Conservation (phyloP, 2,329 filamentous ascomycete species). For the Colletotrichum tropicicola region DNA sequence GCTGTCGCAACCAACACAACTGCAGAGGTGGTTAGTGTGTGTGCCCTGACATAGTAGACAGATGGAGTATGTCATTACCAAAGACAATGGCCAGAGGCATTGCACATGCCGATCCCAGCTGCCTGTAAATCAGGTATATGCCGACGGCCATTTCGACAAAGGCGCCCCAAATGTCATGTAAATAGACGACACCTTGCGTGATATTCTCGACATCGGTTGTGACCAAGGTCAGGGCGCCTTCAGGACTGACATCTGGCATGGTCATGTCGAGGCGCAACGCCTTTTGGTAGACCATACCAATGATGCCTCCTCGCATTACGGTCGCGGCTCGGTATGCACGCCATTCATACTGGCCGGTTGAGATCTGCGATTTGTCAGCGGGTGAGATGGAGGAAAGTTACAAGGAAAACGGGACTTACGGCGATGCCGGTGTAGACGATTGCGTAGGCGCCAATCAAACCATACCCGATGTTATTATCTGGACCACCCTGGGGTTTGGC, state of each 20-base stretch:
- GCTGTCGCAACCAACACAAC: slow-evolving; percentile 43
- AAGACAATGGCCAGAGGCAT: slow-evolving; percentile 54
- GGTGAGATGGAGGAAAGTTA: not conserved
- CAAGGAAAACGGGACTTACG: slow-evolving; percentile 22
- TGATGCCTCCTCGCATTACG: slow-evolving; percentile 36
- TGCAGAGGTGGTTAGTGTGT: slow-evolving; percentile 31
- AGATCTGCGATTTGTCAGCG: slow-evolving; percentile 30
- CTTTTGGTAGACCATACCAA: slow-evolving; percentile 36
- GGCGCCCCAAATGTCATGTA: slow-evolving; percentile 33
- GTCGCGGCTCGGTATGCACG: slow-evolving; percentile 34
- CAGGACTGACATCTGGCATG: slow-evolving; percentile 24
- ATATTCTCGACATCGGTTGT: slow-evolving; percentile 37
- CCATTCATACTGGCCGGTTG: slow-evolving; percentile 31
- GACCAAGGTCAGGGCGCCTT: slow-evolving; percentile 35
- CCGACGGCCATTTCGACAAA: slow-evolving; percentile 36
- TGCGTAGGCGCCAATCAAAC: slow-evolving; percentile 35
- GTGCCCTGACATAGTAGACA: not conserved
- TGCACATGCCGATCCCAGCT: slow-evolving; percentile 50
- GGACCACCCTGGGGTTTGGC: slow-evolving; percentile 23
- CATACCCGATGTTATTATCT: slow-evolving; percentile 33
- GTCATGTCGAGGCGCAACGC: slow-evolving; percentile 26
- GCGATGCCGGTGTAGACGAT: slow-evolving; percentile 35
- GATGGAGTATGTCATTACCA: slow-evolving; percentile 41
- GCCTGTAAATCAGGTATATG: slow-evolving; percentile 34
- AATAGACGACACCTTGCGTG: slow-evolving; percentile 25